phyloP scores from a whole-genome alignment of 2,329 filamentous ascomycete species.

The Fusarium nodosum region DNA sequence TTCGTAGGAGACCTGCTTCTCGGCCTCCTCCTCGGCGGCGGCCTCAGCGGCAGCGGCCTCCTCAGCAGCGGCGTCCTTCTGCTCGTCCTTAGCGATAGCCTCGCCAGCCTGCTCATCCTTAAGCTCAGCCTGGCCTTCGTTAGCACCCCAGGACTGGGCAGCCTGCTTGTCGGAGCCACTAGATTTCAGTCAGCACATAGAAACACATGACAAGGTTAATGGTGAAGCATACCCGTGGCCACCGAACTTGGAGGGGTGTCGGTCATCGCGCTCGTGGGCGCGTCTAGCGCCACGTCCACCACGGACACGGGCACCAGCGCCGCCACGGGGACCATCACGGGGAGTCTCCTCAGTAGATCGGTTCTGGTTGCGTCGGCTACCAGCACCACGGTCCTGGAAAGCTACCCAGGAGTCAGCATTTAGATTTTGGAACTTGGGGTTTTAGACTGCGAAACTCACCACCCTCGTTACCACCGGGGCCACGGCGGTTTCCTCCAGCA shows the following conservation, averaged over 20 bases:
- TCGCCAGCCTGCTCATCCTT: conserved; percentile 94
- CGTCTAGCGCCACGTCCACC: conserved; percentile 68
- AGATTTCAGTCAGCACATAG: conserved; percentile 45
- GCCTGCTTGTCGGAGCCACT: conserved; percentile 89
- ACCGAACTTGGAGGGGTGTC: conserved; percentile 63
- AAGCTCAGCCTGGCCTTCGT: conserved; percentile 84
- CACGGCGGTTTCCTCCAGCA: conserved; percentile 63
- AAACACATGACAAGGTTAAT: background rate
- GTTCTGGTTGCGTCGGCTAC: conserved; percentile 83
- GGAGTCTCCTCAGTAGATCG: conserved; percentile 79
- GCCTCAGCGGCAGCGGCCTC: conserved; percentile 64
- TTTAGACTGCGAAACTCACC: conserved; percentile 69
- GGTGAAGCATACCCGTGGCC: conserved; percentile 60
- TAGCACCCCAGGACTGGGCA: conserved; percentile 89
- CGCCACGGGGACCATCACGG: conserved; percentile 69
- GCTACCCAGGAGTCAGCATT: conserved; percentile 64
- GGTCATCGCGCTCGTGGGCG: conserved; percentile 68
- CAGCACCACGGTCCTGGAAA: conserved; percentile 89
- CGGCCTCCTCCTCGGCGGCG: conserved; percentile 67
- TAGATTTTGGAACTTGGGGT: conserved; percentile 4
- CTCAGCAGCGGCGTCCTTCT: conserved; percentile 75
- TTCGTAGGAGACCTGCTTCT: conserved; percentile 90
- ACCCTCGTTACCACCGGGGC: conserved; percentile 83
- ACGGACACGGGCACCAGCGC: conserved; percentile 73
- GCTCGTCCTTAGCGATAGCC: conserved; percentile 86